Evolutionary conservation across 1,284 basidiomycete species (phyloP).

Genomic region (Porodaedalea pini): DNA sequence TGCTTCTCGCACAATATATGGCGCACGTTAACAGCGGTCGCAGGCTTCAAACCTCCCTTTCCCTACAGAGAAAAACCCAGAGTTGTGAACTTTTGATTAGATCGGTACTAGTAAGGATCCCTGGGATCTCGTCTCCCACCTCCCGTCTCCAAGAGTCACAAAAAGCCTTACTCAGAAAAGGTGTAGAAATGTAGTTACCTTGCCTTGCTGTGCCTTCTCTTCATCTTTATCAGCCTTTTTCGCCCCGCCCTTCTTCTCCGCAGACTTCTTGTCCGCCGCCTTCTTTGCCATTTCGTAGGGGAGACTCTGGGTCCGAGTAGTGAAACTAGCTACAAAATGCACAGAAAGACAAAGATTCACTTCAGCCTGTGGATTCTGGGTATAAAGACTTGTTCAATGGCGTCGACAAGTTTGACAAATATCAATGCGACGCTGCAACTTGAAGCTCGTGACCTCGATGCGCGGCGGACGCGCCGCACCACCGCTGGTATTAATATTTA

Average conservation of each 20-base stretch:
- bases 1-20: slow-evolving; percentile 88
- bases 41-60: slow-evolving; percentile 17
- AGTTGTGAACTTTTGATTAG: background rate
- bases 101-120: background rate
- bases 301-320: too few species aligned
- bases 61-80: background rate
- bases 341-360: too few species aligned
- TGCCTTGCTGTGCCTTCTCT: slow-evolving; percentile 4
- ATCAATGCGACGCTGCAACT: too few species aligned
- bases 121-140: background rate
- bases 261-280: slow-evolving; percentile 17
- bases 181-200: background rate
- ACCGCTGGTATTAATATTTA: too few species aligned
- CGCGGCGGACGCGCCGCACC: too few species aligned
- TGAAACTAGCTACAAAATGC: too few species aligned
- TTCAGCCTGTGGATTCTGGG: too few species aligned
- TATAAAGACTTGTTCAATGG: too few species aligned
- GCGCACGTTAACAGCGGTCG: slow-evolving; percentile 74
- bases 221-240: slow-evolving; percentile 8
- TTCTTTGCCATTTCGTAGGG: slow-evolving; percentile 22
- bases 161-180: background rate
- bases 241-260: slow-evolving; percentile 9
- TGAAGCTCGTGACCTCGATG: too few species aligned
- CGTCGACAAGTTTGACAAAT: too few species aligned
- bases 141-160: background rate